Base-by-base conservation (phyloP, 164 flowering plant genomes). In the Buxus sempervirens region DNA sequence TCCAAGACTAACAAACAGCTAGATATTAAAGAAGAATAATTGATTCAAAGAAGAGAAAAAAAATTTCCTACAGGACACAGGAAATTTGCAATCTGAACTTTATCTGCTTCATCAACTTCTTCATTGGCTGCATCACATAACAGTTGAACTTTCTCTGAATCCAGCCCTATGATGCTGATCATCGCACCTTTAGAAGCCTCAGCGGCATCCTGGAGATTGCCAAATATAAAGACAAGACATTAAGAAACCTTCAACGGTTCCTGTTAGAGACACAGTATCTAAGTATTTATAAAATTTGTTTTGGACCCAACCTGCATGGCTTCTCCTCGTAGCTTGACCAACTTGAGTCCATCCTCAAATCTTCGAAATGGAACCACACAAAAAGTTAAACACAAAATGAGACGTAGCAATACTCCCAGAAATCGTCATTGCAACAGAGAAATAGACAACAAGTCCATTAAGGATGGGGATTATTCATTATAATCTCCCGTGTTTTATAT, bases 321-420 rank as follows among this genome's bases (percentile, higher is more conserved):
- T 83, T 96, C 97, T 71, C 99, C 99, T 78, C 98, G 79, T 38
- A 93, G 82, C 80, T 96, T 93, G 69, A 96, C 98, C 78, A 96
- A 85, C 86, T 88, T 91, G 62, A 96, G 92, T 57, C 99, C 99
- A 82, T 96, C 98, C 82, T 96, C 99, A 78, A 96, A 96, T 84
- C 97, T 96, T 68, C 66, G 15, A 58, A 38, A 45, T 54, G 63
- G 26, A 58, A 64, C 18, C 18, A 4, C 15, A 53, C 15, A 66
- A 5, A 49, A 54, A 54, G 28, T 3, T 32, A 32, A 45, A 5
- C 2, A 5, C 18, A 45, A 45, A 45, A 45, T 15, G 12, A 45
- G 18, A 1, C 5, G 12, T 45, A 45, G 18, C 51, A 45, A 7
- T 3, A 32, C 38, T 32, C 38, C 7, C 7, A 32, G 38, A 32